These are phyloP conservation scores for Bathelium albidoporum DNA, from an alignment of 495 filamentous ascomycete species.

Conservation along the genomic window DNA sequence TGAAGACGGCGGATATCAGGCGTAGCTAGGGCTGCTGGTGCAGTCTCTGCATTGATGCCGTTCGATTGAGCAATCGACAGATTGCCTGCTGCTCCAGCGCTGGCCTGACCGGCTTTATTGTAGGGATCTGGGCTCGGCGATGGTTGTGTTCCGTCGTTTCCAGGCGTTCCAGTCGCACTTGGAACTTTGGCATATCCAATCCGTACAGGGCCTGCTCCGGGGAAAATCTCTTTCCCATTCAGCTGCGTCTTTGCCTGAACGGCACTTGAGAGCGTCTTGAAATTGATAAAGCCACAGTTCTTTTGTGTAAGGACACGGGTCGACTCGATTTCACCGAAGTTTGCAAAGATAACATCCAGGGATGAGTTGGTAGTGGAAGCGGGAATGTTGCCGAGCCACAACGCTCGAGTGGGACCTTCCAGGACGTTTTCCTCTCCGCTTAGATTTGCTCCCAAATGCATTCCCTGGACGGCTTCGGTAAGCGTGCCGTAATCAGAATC, in stretches of 20 bases:
- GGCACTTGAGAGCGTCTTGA: constrained; percentile 79
- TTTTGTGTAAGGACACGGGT: constrained; percentile 94
- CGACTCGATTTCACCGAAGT: constrained; percentile 83
- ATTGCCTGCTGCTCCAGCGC: constrained; percentile 27
- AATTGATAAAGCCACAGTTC: constrained; percentile 98
- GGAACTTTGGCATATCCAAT: constrained; percentile 98
- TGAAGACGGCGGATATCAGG: constrained; percentile 67
- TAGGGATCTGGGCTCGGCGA: constrained; percentile 90
- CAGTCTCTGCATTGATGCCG: constrained; percentile 32
- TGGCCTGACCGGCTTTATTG: constrained; percentile 30
- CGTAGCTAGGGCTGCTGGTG: constrained; percentile 39
- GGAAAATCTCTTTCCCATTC: constrained; percentile 97
- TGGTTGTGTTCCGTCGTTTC: constrained; percentile 70
- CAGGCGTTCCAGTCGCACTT: constrained; percentile 74
- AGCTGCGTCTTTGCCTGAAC: constrained; percentile 75
- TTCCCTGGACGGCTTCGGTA: constrained; percentile 63
- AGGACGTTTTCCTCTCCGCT: constrained; percentile 60
- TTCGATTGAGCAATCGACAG: constrained; percentile 31
- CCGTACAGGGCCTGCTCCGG: constrained; percentile 83
- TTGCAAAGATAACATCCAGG: constrained; percentile 81
- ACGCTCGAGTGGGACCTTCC: constrained; percentile 80
- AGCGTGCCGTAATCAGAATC: constrained; percentile 66
- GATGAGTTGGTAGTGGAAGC: constrained; percentile 92
- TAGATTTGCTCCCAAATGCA: constrained; percentile 55
- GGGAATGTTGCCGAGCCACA: constrained; percentile 98